Conservation (phyloP, 2,329 filamentous ascomycete species). For the Colletotrichum chlorophyti region DNA sequence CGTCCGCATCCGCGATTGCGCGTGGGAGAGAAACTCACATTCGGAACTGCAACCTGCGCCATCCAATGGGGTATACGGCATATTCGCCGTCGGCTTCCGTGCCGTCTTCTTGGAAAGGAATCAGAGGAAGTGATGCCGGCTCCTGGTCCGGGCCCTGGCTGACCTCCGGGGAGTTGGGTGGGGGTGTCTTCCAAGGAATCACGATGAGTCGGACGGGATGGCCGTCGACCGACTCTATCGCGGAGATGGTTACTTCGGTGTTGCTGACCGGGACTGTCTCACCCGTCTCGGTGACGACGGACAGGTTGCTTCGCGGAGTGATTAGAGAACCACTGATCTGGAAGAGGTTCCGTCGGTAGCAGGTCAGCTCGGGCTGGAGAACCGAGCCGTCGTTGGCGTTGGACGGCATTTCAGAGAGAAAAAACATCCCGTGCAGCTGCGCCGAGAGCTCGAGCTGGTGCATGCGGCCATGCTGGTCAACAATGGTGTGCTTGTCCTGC, state of each 20-base stretch:
- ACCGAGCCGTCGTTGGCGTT: constrained; percentile 62
- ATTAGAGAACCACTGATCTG: constrained; percentile 93
- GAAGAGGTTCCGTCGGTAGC: constrained; percentile 94
- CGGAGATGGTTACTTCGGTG: constrained; percentile 88
- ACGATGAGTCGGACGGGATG: constrained; percentile 93
- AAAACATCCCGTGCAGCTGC: constrained; percentile 89
- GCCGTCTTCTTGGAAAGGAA: constrained; percentile 68
- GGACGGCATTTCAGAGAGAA: constrained; percentile 80
- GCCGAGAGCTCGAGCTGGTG: constrained; percentile 70
- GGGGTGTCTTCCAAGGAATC: constrained; percentile 97
- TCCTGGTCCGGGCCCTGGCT: constrained; percentile 78
- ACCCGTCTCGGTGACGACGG: constrained; percentile 82
- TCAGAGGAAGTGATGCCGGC: constrained; percentile 80
- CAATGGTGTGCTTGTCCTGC: constrained; percentile 65
- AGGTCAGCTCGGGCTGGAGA: constrained; percentile 84
- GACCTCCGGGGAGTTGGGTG: constrained; percentile 75
- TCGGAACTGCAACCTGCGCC: constrained; percentile 91
- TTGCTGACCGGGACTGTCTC: constrained; percentile 82
- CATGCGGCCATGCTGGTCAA: constrained; percentile 65
- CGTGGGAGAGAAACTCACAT: constrained; percentile 57
- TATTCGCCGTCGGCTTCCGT: constrained; percentile 75
- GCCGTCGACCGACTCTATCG: constrained; percentile 93
- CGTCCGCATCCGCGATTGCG: not conserved
- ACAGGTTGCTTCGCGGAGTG: constrained; percentile 78
- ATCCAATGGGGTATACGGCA: constrained; percentile 90